Evolutionary conservation across 164 flowering plant species (phyloP), one percentile per base, ranked within the genome.

Genomic region (Annona squamosa): DNA sequence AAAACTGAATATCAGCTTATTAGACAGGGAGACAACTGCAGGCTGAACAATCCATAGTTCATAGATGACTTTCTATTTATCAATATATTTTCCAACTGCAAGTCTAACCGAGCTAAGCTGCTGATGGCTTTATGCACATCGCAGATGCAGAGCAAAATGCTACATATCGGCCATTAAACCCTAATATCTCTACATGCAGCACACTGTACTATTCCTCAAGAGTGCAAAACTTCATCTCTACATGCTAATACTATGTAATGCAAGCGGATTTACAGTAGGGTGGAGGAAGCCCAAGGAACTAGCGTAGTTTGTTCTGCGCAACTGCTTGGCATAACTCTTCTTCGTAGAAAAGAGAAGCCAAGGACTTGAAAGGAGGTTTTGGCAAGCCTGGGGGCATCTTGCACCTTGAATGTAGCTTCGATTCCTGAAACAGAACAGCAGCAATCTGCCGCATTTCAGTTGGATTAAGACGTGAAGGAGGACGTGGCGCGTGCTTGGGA

Each of bases 271-370:
- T 66, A 66, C 68, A 66, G 9, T 12, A 66, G 10, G n/a, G 42
- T 17, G 68, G 45, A 3, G 68, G 43, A 41, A 5, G 47, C 42
- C 18, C 10, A 44, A 66, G 44, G 16, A 67, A 48, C 37, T 83
- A 91, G 65, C 79, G 89, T 68, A 94, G 97, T 74, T 90, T 94
- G 78, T 94, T 94, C 81, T 94, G 93, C 76, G 98, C 90, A 78
- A 92, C 98, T 71, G 98, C 98, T 68, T 91, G 96, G 85, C 98
- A 94, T 46, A 95, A 75, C 77, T 93, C 98, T 64, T 92, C 97
- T 77, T 95, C 98, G 75, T 87, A 91, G 81, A 95, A 91, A 4
- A 93, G 81, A n/a, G 94, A 91, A 45, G 91, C 91, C 84, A 88
- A 64, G 4, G 91, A 82, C 78, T 87, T 91, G 87, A 88, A 87